Evolutionary conservation across 176 grass and related monocot genomes (phyloP).

Genomic region (Aegilops tauschii): DNA sequence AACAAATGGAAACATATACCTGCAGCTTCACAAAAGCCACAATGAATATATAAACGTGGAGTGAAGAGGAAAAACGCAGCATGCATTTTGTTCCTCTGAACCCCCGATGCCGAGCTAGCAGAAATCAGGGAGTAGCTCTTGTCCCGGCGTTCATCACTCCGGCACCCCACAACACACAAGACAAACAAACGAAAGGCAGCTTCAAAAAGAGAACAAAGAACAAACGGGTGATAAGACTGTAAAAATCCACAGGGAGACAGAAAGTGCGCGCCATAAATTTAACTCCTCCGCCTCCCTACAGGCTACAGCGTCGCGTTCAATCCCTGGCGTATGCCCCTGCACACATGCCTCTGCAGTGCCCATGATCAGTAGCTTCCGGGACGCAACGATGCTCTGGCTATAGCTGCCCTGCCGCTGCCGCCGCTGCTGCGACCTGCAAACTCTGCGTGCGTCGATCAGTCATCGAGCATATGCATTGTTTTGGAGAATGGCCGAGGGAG

Average conservation of each 20-base stretch:
- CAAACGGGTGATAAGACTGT: background rate
- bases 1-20: too few relatives aligned
- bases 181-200: too few relatives aligned
- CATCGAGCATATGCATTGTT: background rate
- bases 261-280: background rate
- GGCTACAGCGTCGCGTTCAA: background rate
- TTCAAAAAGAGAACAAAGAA: too few relatives aligned
- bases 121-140: too few relatives aligned
- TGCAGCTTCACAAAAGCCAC: too few relatives aligned
- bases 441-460: constrained; percentile 17
- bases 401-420: background rate
- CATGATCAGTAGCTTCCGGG: constrained; percentile 32
- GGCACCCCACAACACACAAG: background rate
- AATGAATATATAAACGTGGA: too few relatives aligned
- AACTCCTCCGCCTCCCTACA: background rate
- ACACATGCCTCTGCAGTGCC: constrained; percentile 8
- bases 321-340: constrained; percentile 13
- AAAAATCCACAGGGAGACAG: background rate
- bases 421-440: background rate
- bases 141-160: background rate
- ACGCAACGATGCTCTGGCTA: background rate
- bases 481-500: background rate
- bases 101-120: too few relatives aligned
- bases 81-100: too few relatives aligned
- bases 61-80: too few relatives aligned